Evolutionary conservation across 75 land plant species (phyloP), one percentile per base, ranked within the genome.

Genomic region (Pinus taeda): DNA sequence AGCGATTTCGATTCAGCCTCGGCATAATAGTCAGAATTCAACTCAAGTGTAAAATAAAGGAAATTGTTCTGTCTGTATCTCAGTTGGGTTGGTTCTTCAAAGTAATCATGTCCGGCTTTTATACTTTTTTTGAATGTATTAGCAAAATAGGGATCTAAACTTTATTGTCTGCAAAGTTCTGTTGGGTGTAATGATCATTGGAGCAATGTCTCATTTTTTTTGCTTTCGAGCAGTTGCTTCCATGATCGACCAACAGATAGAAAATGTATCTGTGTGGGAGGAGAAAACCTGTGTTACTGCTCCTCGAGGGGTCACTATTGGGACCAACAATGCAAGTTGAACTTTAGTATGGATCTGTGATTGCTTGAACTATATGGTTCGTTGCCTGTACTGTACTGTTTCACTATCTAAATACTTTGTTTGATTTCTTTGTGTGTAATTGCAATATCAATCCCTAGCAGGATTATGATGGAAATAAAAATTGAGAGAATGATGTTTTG

Each of bases 351-450:
- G 0, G 45, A 37, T 36, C n/a, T 67, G 53, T 69, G 8, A 69
- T 18, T 8, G 21, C 20, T 42, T 42, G 22, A 69, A 69, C 18
- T 45, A 69, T 45, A 69, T 45, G 21, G 53, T 45, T 3, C 45
- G 49, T 39, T 8, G 49, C 71, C 71, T 69, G 53, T 45, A 45
- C 49, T 45, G 71, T 39, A 18, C 42, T 69, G 3, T 42, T 45
- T 42, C 42, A 15, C 21, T 69, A 69, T 69, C 42, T 69, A 17
- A 18, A 39, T 69, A 37, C 37, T 15, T 69, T 11, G n/a, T 69
- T 69, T 36, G 45, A 69, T 69, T 69, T n/a, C 42, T 69, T 69
- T 36, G 45, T 3, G 9, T 69, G 22, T 69, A 69, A 69, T 69
- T 69, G 42, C 21, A 69, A 20, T 37, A 69, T 37, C 49, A 39